Percentiles rank a stretch among this genome's conserved stretches.
phyloP scores from a whole-genome alignment of 768 basidiomycete species.

The Tricholoma sp. region DNA sequence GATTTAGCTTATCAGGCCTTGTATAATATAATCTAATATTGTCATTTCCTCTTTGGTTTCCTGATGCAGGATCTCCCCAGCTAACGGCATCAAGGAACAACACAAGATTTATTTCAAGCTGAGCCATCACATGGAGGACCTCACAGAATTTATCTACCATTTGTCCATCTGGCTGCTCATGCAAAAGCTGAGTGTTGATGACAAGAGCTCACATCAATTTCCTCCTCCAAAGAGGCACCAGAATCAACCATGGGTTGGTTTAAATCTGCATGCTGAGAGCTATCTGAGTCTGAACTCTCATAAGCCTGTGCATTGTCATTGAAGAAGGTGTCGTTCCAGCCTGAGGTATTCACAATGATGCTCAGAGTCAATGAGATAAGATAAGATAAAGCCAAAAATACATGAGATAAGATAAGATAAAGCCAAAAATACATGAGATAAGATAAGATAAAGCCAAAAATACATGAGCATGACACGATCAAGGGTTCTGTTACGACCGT shows the following conservation, averaged over 20 bases:
- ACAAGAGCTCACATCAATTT: background rate
- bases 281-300: background rate
- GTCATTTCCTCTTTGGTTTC: too few species aligned
- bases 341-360: too few species aligned
- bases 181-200: background rate
- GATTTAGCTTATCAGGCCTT: too few species aligned
- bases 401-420: too few species aligned
- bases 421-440: too few species aligned
- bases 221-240: background rate
- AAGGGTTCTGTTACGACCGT: too few species aligned
- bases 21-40: too few species aligned
- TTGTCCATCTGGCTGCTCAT: background rate
- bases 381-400: too few species aligned
- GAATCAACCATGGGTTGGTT: background rate
- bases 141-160: conserved; percentile 1
- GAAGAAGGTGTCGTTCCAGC: background rate
- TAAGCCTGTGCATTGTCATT: background rate
- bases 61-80: conserved; percentile 25
- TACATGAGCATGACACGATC: too few species aligned
- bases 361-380: too few species aligned
- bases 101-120: conserved; percentile 15
- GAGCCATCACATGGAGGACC: conserved; percentile 10
- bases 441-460: too few species aligned
- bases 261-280: background rate
- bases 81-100: conserved; percentile 27